Percentiles rank a stretch among this genome's conserved stretches.
Evolutionary conservation across 345 rosid genomes (phyloP).

Genomic region (Corchorus olitorius): DNA sequence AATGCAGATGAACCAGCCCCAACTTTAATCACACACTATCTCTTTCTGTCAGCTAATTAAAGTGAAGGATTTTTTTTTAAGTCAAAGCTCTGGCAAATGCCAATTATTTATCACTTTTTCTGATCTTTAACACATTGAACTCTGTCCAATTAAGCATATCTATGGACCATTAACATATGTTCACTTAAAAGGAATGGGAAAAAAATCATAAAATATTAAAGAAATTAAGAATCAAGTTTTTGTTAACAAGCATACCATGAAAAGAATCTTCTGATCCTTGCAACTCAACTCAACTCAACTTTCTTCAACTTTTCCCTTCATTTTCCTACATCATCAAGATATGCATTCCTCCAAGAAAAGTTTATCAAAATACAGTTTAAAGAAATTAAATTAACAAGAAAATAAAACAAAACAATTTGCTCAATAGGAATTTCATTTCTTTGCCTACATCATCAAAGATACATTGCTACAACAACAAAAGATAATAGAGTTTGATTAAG

Average conservation of each 20-base stretch:
- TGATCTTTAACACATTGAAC: neutral
- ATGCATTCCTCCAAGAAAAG: slow-evolving; percentile 19
- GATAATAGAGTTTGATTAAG: neutral
- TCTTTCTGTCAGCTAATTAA: neutral
- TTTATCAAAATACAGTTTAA: slow-evolving; percentile 8
- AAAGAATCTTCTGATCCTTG: slow-evolving; percentile 10
- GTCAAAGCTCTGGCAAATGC: neutral
- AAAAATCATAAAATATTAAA: neutral
- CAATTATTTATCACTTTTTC: neutral
- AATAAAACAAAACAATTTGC: neutral
- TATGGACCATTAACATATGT: neutral
- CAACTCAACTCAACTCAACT: slow-evolving; percentile 15
- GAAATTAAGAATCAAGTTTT: slow-evolving; percentile 1
- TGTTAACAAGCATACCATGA: slow-evolving; percentile 29
- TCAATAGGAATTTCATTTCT: neutral
- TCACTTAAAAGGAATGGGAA: neutral
- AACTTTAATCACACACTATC: neutral
- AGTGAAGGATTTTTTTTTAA: neutral
- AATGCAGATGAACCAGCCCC: slow-evolving; percentile 12
- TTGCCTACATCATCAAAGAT: neutral
- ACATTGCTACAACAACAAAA: neutral
- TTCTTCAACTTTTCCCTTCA: neutral
- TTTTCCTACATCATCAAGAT: slow-evolving; percentile 26
- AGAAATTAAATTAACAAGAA: neutral
- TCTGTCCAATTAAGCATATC: neutral